Conservation (phyloP, 805 yeast genomes). For the Metschnikowia hibisci region DNA sequence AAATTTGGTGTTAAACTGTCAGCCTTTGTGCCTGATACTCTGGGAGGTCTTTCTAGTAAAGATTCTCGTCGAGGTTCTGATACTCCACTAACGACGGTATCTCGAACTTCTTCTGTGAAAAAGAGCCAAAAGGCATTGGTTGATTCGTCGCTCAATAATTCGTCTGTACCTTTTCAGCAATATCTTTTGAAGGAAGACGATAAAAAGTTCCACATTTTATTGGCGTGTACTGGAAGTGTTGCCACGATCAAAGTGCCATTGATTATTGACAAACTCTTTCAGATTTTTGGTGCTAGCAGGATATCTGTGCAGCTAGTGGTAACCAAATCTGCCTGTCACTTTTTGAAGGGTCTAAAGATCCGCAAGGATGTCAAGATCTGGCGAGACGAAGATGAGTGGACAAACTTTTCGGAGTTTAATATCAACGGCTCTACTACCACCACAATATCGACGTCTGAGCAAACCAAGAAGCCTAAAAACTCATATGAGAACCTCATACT, state of each 20-base stretch:
- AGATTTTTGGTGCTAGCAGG: slow-evolving; percentile 63
- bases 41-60: slow-evolving; percentile 2
- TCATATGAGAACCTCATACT: slow-evolving; percentile 30
- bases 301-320: slow-evolving; percentile 82
- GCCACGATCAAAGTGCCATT: slow-evolving; percentile 92
- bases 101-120: slow-evolving; percentile 16
- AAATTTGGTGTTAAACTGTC: not conserved
- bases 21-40: not conserved
- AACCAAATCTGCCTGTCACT: slow-evolving; percentile 78
- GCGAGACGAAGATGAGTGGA: slow-evolving; percentile 96
- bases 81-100: slow-evolving; percentile 9
- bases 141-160: slow-evolving; percentile 49
- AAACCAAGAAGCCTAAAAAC: slow-evolving; percentile 14
- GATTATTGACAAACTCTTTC: slow-evolving; percentile 81
- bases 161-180: slow-evolving; percentile 71
- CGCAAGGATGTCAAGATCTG: slow-evolving; percentile 75
- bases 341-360: slow-evolving; percentile 53
- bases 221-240: slow-evolving; percentile 95
- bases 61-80: slow-evolving; percentile 17
- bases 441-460: slow-evolving; percentile 19
- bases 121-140: slow-evolving; percentile 50
- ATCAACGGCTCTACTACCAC: slow-evolving; percentile 17
- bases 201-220: slow-evolving; percentile 77
- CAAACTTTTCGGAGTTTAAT: slow-evolving; percentile 30
- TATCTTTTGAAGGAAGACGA: slow-evolving; percentile 68